Conservation (phyloP, 23 red algal genomes). For the Chondrus crispus region DNA sequence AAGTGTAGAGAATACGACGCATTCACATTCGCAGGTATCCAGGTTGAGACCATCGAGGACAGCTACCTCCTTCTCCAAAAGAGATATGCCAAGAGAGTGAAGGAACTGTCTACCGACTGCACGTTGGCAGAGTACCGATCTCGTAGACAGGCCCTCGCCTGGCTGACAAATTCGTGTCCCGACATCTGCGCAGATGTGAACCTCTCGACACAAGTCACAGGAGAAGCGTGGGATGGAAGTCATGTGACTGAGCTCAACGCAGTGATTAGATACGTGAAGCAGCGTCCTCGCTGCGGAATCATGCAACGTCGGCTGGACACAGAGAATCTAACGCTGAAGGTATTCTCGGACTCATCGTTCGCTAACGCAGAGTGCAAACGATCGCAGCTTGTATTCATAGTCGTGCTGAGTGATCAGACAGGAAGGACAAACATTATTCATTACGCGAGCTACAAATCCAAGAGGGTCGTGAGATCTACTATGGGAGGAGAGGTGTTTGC, state of each 20-base stretch:
- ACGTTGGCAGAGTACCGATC: background rate
- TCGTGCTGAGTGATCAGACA: background rate
- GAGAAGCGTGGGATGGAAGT: background rate
- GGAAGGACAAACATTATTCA: background rate
- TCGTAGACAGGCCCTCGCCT: background rate
- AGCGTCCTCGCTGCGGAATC: background rate
- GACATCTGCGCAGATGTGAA: background rate
- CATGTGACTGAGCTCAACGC: background rate
- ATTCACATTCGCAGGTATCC: background rate
- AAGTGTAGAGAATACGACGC: background rate
- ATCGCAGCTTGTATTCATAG: constrained; percentile 39
- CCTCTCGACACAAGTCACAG: background rate
- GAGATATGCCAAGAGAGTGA: background rate
- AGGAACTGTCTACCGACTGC: background rate
- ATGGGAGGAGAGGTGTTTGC: constrained; percentile 47
- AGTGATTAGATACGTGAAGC: background rate
- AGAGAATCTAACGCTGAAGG: background rate
- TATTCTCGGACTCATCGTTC: constrained; percentile 28
- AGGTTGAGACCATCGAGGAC: background rate
- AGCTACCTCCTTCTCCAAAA: background rate
- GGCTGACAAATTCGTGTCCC: background rate
- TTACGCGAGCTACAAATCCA: constrained; percentile 26
- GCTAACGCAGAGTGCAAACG: background rate
- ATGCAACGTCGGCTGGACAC: background rate
- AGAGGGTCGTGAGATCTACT: constrained; percentile 9